Percentiles rank a stretch among this genome's conserved stretches.
Conservation (phyloP, 2,329 filamentous ascomycete genomes). For the Xylaria sp. region DNA sequence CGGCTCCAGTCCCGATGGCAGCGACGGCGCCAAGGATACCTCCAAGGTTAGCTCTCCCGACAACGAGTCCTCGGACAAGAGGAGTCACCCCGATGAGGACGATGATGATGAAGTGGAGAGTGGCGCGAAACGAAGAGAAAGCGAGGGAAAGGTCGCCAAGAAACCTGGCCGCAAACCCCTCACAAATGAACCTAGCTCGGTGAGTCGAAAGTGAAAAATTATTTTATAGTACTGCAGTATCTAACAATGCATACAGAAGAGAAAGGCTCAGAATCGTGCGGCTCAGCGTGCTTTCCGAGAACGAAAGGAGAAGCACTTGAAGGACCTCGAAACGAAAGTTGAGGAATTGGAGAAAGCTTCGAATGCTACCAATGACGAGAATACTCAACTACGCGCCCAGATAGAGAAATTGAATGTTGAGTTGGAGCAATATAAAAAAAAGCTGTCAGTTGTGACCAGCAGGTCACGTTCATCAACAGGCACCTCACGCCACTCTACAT, state of each 20-base stretch:
- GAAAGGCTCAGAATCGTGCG: conserved; percentile 94
- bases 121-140: conserved; percentile 78
- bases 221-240: conserved; percentile 31
- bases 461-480: conserved; percentile 46
- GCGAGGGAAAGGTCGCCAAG: conserved; percentile 87
- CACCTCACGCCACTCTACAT: conserved; percentile 53
- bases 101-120: conserved; percentile 68
- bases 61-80: conserved; percentile 73
- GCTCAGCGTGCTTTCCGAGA: conserved; percentile 94
- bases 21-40: conserved; percentile 45
- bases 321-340: conserved; percentile 83
- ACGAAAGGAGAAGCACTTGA: conserved; percentile 91
- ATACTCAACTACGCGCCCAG: conserved; percentile 83
- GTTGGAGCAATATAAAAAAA: conserved; percentile 90
- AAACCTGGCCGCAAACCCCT: conserved; percentile 97
- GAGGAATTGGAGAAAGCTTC: conserved; percentile 84
- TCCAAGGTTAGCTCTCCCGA: conserved; percentile 70
- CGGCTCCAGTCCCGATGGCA: conserved; percentile 53
- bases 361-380: conserved; percentile 85
- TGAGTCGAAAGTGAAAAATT: conserved; percentile 64
- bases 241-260: conserved; percentile 70
- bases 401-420: conserved; percentile 88
- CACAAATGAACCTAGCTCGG: conserved; percentile 93
- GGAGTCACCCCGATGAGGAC: conserved; percentile 76
- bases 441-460: conserved; percentile 70